A percentile compares a stretch with the other conserved stretches of the same genome.
These are phyloP conservation scores for Lecanicillium sp. DNA, from an alignment of 2,329 filamentous ascomycete species.

Conservation along the genomic window DNA sequence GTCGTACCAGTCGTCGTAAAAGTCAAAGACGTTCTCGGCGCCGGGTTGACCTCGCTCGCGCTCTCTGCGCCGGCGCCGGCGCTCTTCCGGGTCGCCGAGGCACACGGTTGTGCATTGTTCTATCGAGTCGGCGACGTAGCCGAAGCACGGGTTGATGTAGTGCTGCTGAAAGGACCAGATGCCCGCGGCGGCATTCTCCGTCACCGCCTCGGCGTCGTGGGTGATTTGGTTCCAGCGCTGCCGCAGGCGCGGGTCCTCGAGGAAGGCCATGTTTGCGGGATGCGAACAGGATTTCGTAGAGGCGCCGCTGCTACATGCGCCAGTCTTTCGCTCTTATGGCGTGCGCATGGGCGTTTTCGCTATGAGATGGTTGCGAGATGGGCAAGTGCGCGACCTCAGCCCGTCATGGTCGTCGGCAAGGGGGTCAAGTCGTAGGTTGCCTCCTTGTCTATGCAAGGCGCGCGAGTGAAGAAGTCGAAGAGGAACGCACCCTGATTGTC, in stretches of 20 bases:
- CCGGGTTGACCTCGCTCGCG: slow-evolving; percentile 50
- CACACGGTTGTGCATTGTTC: slow-evolving; percentile 68
- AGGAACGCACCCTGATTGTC: too few relatives aligned
- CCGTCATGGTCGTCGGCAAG: too few relatives aligned
- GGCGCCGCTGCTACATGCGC: too few relatives aligned
- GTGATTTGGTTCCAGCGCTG: slow-evolving; percentile 91
- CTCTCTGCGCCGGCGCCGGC: slow-evolving; percentile 59
- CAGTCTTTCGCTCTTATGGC: too few relatives aligned
- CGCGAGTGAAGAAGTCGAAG: too few relatives aligned
- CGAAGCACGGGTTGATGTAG: slow-evolving; percentile 77
- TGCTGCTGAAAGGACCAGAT: slow-evolving; percentile 84
- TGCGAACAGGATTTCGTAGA: too few relatives aligned
- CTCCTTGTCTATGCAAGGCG: too few relatives aligned
- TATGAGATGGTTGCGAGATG: too few relatives aligned
- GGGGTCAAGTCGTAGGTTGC: too few relatives aligned
- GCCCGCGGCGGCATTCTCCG: slow-evolving; percentile 82
- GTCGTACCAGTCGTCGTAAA: slow-evolving; percentile 94
- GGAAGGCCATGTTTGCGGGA: slow-evolving; percentile 50
- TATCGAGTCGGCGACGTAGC: slow-evolving; percentile 56
- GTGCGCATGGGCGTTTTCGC: too few relatives aligned
- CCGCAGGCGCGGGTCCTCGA: slow-evolving; percentile 80
- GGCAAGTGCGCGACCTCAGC: too few relatives aligned
- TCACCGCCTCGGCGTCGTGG: slow-evolving; percentile 82
- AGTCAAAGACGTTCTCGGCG: slow-evolving; percentile 86
- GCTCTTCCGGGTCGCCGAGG: slow-evolving; percentile 65